Evolutionary conservation across 192 early-diverging fungal species (phyloP), one percentile per base, ranked within the genome.

Genomic region (Coemansia sp.): DNA sequence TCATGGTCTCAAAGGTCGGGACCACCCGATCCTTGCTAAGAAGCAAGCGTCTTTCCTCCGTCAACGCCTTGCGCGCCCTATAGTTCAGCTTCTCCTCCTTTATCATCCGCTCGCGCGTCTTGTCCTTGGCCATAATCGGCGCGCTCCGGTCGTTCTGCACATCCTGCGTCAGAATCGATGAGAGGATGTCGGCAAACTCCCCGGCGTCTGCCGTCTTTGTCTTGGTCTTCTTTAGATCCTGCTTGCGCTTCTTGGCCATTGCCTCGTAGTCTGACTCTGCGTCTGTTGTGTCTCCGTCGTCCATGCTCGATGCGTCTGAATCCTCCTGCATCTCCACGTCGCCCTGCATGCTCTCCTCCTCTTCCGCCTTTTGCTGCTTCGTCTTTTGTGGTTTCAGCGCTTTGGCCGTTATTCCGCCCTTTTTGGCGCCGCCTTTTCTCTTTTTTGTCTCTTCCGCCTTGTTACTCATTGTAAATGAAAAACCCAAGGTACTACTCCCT

Each of bases 91-190:
- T 92, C 49, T 90, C 90, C 57, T 96, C 91, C 64, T 93, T 93
- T 38, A 98, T 75, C 44, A 88, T 83, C n/a, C 85, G 84, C 73
- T 95, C 96, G 44, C 89, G 88, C 32, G 87, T 86, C 77, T 89
- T 90, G 62, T 93, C 90, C 70, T 90, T 86, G 9, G 94, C 88
- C 69, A 98, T 84, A 73, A 98, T 94, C 7, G 96, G 94, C 62
- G 85, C 74, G n/a, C 55, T 59, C 22, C 49, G 0, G 51, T 25
- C 51, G 42, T 61, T 48, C 5, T 63, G 25, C 0, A 64, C 56
- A 20, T 69, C 67, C 59, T 81, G 79, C 6, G 55, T 63, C 2
- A 81, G 79, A 48, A 81, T 81, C n/a, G 79, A 65, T n/a, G 73
- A 59, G 4, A 81, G 67, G 11, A 70, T 60, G 19, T 41, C 56